A percentile compares a stretch with the other conserved stretches of the same genome.
These are phyloP conservation scores for Madurella mycetomatis DNA, from an alignment of 2,329 filamentous ascomycete genomes.

Conservation along the genomic window DNA sequence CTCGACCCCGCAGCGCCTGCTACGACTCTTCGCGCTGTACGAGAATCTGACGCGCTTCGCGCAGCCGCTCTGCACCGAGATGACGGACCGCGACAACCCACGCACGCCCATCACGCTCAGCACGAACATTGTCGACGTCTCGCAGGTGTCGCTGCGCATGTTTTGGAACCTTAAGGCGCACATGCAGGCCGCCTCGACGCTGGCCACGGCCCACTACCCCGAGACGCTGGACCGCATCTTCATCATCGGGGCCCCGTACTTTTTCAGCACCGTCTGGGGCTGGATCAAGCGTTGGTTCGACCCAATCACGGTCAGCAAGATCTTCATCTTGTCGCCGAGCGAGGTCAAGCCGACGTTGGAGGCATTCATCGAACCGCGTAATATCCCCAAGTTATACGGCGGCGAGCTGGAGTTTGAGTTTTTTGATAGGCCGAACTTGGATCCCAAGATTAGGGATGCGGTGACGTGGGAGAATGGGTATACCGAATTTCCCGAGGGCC, in stretches of 20 bases:
- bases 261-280: constrained; percentile 90
- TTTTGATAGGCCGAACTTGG: constrained; percentile 70
- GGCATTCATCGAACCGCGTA: constrained; percentile 72
- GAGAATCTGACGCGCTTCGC: constrained; percentile 87
- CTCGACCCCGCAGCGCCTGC: constrained; percentile 67
- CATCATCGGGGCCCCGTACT: constrained; percentile 82
- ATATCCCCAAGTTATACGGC: constrained; percentile 87
- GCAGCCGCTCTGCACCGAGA: constrained; percentile 76
- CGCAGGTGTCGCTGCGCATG: constrained; percentile 79
- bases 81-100: constrained; percentile 65
- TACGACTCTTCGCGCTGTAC: constrained; percentile 88
- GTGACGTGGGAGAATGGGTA: constrained; percentile 50
- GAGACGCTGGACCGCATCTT: constrained; percentile 86
- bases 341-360: constrained; percentile 75
- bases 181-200: constrained; percentile 85
- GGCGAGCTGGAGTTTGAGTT: constrained; percentile 80
- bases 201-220: constrained; percentile 91
- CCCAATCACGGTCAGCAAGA: constrained; percentile 90
- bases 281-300: constrained; percentile 97
- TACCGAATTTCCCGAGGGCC: constrained; percentile 52
- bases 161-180: constrained; percentile 94
- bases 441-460: constrained; percentile 52
- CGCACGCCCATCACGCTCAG: constrained; percentile 86
- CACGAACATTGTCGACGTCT: constrained; percentile 94
- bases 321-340: constrained; percentile 74